Evolutionary conservation across 345 rosid species (phyloP), one percentile per base, ranked within the genome.

Genomic region (Toxicodendron radicans): DNA sequence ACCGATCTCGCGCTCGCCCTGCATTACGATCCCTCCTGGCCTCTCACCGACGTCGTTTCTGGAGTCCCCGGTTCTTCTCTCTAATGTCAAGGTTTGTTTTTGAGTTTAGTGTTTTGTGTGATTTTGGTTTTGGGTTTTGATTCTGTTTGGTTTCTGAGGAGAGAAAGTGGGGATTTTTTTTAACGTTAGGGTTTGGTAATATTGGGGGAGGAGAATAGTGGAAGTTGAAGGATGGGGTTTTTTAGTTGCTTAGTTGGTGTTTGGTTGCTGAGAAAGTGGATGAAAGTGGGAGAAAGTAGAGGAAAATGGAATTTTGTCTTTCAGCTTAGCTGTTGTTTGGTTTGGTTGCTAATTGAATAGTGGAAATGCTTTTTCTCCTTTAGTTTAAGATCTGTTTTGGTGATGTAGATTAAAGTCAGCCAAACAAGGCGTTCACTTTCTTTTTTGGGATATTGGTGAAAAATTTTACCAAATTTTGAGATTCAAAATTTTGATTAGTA

Each of bases 51-150:
- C 99, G 7, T 91, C 99, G 57, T 93, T 92, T 76, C 69, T 96
- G 79, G 98, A 96, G 77, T 93, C 99, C 63, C 99, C 99, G 5
- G 97, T 96, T 75, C 86, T 96, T 65, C 91, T 96, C 64, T 93
- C 98, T 64, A 89, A 92, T 73, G 79, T 92, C 63, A 96, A 96
- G 99, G 99, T 89, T 27, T 18, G 81, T 75, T 51, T 45, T 13
- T 23, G 23, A 23, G 43, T 2, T 9, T 38, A 23, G 16, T 5
- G 10, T 58, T 18, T 33, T 53, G 53, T 23, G 66, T 0, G 21
- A 7, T 30, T 49, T 67, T 43, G 10, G 59, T 62, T 77, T 27
- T 23, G 27, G 48, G 58, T 14, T 4, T 35, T 52, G 38, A 53
- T 43, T 56, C 48, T 21, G 70, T 51, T 60, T 58, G 74, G 74